Conservation (phyloP, 2,329 filamentous ascomycete genomes). For the Drechmeria coniospora region DNA sequence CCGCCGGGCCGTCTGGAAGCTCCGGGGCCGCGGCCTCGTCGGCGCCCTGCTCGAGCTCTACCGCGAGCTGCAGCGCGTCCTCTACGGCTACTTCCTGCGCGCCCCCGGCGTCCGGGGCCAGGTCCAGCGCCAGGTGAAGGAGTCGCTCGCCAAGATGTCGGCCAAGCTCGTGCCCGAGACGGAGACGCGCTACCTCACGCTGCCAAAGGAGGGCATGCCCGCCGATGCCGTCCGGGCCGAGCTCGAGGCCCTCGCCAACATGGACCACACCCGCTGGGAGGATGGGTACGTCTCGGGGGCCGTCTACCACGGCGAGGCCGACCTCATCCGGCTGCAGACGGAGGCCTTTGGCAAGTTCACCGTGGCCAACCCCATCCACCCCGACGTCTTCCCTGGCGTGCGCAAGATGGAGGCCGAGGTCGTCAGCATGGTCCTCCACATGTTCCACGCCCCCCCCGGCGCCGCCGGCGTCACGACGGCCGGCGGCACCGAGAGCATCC, state of each 20-base stretch:
- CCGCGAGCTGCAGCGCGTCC: conserved; percentile 50
- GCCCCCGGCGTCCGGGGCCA: conserved; percentile 74
- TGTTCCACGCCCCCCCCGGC: conserved; percentile 81
- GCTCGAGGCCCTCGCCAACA: conserved; percentile 59
- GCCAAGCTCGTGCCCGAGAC: conserved; percentile 65
- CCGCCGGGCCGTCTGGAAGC: conserved; percentile 64
- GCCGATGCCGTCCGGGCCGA: conserved; percentile 67
- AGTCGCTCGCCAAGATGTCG: conserved; percentile 67
- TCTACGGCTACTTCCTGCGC: conserved; percentile 75
- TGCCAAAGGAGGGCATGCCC: conserved; percentile 75
- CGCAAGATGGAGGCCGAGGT: conserved; percentile 99
- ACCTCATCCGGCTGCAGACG: conserved; percentile 68
- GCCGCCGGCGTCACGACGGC: conserved; percentile 81
- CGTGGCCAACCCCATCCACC: conserved; percentile 91
- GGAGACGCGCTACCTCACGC: conserved; percentile 54
- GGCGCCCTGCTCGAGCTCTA: conserved; percentile 67
- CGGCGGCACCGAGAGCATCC: conserved; percentile 88
- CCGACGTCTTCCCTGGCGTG: conserved; percentile 94
- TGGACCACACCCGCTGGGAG: conserved; percentile 96
- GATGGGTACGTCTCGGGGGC: conserved; percentile 88
- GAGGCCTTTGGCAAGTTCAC: conserved; percentile 91
- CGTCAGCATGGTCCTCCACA: conserved; percentile 79
- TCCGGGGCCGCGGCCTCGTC: conserved; percentile 76
- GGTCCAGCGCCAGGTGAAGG: conserved; percentile 70
- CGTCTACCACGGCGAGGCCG: conserved; percentile 85